Conservation (phyloP, 176 grass and related monocot species). For the Eragrostis nindensis region DNA sequence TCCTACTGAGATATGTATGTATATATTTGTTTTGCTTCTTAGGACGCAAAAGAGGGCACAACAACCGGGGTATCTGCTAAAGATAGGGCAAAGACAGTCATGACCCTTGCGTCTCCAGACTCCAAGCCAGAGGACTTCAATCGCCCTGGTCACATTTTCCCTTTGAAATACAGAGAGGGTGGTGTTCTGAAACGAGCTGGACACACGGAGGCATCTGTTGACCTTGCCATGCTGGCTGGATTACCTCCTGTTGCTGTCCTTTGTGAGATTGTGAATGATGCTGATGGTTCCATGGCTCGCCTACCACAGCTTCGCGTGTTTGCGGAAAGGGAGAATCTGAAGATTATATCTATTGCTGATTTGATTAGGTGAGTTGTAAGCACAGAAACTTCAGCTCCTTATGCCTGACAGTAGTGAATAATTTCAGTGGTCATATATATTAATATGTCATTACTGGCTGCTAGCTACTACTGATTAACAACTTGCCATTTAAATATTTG, state of each 20-base stretch:
- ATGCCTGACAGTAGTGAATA: background rate
- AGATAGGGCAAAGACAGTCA: conserved; percentile 77
- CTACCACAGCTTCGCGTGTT: conserved; percentile 69
- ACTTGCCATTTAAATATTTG: background rate
- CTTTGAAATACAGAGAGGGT: conserved; percentile 86
- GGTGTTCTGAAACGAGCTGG: conserved; percentile 91
- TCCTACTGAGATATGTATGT: conserved; percentile 20
- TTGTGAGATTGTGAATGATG: conserved; percentile 85
- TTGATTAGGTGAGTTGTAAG: conserved; percentile 65
- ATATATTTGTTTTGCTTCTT: conserved; percentile 22
- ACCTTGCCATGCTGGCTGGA: conserved; percentile 74
- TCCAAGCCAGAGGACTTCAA: conserved; percentile 82
- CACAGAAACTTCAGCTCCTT: conserved; percentile 10
- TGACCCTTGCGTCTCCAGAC: conserved; percentile 67
- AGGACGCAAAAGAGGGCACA: conserved; percentile 92
- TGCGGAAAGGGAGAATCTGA: conserved; percentile 85
- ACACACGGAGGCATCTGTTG: conserved; percentile 87
- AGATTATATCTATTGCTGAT: conserved; percentile 94
- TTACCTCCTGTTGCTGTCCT: conserved; percentile 70
- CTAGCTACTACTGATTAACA: background rate
- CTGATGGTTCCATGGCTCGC: conserved; percentile 84
- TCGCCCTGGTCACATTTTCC: conserved; percentile 91
- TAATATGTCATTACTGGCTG: background rate
- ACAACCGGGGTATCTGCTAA: conserved; percentile 88
- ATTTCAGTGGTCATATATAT: background rate